Evolutionary conservation across 495 filamentous ascomycete species (phyloP).

Genomic region (Podospora appendiculata): DNA sequence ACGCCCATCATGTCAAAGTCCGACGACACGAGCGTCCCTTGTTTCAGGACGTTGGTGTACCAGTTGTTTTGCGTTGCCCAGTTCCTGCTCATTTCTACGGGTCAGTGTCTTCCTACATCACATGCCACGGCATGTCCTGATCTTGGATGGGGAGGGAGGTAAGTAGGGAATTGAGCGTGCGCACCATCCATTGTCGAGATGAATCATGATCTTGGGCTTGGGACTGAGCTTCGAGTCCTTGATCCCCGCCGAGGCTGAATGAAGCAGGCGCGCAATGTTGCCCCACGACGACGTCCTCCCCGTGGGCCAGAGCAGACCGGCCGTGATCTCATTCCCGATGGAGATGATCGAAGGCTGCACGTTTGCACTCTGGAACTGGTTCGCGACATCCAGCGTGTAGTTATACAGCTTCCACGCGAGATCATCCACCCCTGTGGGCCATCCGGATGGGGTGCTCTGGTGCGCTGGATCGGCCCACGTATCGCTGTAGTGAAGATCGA

Average conservation of each 20-base stretch:
- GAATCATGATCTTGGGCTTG: slow-evolving; percentile 58
- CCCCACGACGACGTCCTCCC: slow-evolving; percentile 42
- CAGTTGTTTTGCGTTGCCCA: slow-evolving; percentile 57
- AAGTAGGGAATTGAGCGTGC: background rate
- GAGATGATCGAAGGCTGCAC: slow-evolving; percentile 55
- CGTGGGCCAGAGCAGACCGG: slow-evolving; percentile 57
- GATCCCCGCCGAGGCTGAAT: slow-evolving; percentile 54
- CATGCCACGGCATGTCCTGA: too few species aligned
- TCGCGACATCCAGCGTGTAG: slow-evolving; percentile 54
- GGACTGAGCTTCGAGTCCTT: slow-evolving; percentile 51
- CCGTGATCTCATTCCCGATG: slow-evolving; percentile 63
- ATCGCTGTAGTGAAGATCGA: slow-evolving; percentile 67
- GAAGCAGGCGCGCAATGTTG: slow-evolving; percentile 54
- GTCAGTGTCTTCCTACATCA: background rate
- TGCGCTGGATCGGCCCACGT: slow-evolving; percentile 47
- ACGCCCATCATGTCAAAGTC: slow-evolving; percentile 66
- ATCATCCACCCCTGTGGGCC: slow-evolving; percentile 50
- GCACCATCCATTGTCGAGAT: slow-evolving; percentile 59
- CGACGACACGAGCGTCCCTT: slow-evolving; percentile 41
- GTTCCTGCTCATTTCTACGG: slow-evolving; percentile 24
- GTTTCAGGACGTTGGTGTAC: slow-evolving; percentile 48
- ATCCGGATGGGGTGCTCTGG: slow-evolving; percentile 49
- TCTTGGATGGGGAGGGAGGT: too few species aligned
- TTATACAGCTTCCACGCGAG: slow-evolving; percentile 57
- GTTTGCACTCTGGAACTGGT: slow-evolving; percentile 46